Evolutionary conservation across 768 basidiomycete species (phyloP).

Genomic region (Macrolepiota dolichaula): DNA sequence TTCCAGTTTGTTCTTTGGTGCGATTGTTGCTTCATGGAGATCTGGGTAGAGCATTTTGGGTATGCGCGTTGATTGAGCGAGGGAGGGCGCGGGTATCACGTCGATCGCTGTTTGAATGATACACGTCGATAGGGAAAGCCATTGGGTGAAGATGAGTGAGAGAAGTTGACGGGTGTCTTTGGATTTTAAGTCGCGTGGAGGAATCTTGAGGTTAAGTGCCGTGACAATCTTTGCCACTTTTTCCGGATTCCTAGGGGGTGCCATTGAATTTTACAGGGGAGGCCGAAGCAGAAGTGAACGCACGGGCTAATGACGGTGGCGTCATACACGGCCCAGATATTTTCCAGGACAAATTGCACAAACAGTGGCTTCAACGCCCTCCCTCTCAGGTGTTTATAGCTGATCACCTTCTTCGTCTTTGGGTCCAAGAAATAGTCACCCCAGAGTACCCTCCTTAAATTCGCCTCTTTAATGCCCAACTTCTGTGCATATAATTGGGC

Average conservation of each 20-base stretch:
- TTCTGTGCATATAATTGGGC: slow-evolving; percentile 90
- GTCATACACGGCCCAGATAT: slow-evolving; percentile 96
- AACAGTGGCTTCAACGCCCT: slow-evolving; percentile 90
- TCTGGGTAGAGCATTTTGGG: slow-evolving; percentile 92
- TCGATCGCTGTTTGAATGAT: slow-evolving; percentile 92
- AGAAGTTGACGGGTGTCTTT: slow-evolving; percentile 87
- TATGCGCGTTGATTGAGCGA: slow-evolving; percentile 78
- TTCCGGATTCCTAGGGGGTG: slow-evolving; percentile 68
- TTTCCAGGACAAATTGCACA: slow-evolving; percentile 96
- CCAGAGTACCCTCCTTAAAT: slow-evolving; percentile 87
- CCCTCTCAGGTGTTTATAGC: slow-evolving; percentile 85
- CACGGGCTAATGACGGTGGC: slow-evolving; percentile 86
- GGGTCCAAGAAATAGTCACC: slow-evolving; percentile 97
- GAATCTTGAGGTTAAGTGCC: slow-evolving; percentile 77
- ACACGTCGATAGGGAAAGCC: slow-evolving; percentile 92
- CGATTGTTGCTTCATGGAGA: slow-evolving; percentile 50
- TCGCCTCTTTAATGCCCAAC: slow-evolving; percentile 86
- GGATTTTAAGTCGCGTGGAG: slow-evolving; percentile 84
- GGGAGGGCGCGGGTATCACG: slow-evolving; percentile 83
- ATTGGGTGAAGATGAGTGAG: slow-evolving; percentile 87
- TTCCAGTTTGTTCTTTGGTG: slow-evolving; percentile 81
- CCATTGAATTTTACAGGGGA: slow-evolving; percentile 10
- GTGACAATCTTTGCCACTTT: slow-evolving; percentile 87
- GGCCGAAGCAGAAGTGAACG: slow-evolving; percentile 30
- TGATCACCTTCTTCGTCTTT: slow-evolving; percentile 90